Base-by-base conservation (phyloP, 2,329 filamentous ascomycete genomes). In the Colletotrichum tabaci region DNA sequence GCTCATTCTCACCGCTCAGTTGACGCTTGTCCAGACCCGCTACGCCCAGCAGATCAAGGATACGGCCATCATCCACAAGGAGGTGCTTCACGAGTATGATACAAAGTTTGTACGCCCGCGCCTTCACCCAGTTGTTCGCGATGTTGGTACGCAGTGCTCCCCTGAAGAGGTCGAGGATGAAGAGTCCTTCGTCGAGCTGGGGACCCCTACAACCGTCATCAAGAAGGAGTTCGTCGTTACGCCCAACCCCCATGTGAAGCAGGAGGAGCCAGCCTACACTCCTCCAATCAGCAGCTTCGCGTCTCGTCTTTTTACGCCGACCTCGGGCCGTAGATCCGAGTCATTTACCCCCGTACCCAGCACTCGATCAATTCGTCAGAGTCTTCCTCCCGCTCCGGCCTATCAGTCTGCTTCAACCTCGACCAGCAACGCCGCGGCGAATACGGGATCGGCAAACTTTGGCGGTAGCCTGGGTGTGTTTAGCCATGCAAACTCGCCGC, bases 61-160 rank as follows among this genome's bases (percentile, higher is more conserved):
- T 80, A 90, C 90, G 2, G 87, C 91, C 2, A 88, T 98, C 57
- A 93, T 99, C 70, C 94, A 97, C 76, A 94, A 93, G 76, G 94
- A 98, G 82, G 96, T 98, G 6, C 87, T 98, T 82, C 92, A 95
- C 79, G 96, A 99, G 82, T 99, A 99, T 79, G 94, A 98, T 79
- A 94, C 91, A 76, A 99, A 99, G 84, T 98, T 93, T 78, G 96
- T 99, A 1, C 94, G 97, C 77, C 96, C 96, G 2, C 89, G 92
- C 13, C 89, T 97, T n/a, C 93, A 97, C 76, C 93, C 93, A 9
- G 86, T 93, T 6, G 93, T 97, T 74, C 84, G 89, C 65, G 88
- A 90, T 90, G 94, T 96, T 1, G 93, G 90, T 7, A 96, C 93
- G 0, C 96, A 98, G 80, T 92, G 92, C 70, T 90, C 89, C 49